These are phyloP conservation scores for Botrytis aclada DNA, from an alignment of 2,329 filamentous ascomycete species.

Conservation along the genomic window DNA sequence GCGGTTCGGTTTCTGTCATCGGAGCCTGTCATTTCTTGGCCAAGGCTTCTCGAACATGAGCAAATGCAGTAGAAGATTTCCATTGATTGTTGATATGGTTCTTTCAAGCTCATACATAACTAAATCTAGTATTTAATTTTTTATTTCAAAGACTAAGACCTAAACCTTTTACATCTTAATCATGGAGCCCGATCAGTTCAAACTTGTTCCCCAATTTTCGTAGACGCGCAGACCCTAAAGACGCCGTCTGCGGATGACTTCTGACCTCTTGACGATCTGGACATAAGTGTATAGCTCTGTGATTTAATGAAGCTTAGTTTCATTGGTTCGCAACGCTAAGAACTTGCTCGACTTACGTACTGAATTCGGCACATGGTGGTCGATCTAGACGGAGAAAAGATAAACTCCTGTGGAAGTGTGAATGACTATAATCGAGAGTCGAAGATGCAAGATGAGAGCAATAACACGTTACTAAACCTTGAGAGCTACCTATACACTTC, in stretches of 20 bases:
- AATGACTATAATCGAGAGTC: not conserved
- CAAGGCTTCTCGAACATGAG: not conserved
- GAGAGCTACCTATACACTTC: not conserved
- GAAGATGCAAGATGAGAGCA: not conserved
- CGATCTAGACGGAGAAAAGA: not conserved
- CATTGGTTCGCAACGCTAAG: not conserved
- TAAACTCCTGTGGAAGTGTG: not conserved
- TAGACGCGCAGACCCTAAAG: not conserved
- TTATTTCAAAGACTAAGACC: too few species aligned
- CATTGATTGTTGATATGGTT: not conserved
- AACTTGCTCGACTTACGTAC: not conserved
- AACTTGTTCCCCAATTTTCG: not conserved
- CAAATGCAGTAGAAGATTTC: not conserved
- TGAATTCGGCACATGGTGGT: not conserved
- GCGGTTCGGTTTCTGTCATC: too few species aligned
- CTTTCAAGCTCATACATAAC: not conserved
- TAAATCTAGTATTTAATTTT: not conserved
- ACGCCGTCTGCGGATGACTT: not conserved
- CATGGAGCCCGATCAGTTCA: not conserved
- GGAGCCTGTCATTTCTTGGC: not conserved
- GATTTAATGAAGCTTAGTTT: not conserved
- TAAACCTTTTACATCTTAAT: not conserved
- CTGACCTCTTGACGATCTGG: not conserved
- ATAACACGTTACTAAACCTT: not conserved
- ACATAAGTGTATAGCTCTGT: not conserved